Conservation (phyloP, 768 basidiomycete species). For the Pleurotus platypus region DNA sequence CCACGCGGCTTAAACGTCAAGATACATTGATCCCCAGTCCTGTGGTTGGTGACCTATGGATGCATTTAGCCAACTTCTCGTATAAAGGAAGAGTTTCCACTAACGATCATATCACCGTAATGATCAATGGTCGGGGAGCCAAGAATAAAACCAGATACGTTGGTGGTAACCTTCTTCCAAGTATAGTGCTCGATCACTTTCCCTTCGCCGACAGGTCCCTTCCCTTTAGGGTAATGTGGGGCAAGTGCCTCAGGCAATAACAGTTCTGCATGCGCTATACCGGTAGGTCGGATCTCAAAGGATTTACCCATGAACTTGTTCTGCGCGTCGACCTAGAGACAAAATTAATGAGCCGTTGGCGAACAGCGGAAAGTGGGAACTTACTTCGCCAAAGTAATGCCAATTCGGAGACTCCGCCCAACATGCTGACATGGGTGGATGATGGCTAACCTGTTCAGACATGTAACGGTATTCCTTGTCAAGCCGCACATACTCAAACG, state of each 20-base stretch:
- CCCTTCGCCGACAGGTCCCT: slow-evolving; percentile 34
- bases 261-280: slow-evolving; percentile 87
- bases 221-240: slow-evolving; percentile 57
- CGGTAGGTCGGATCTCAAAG: slow-evolving; percentile 94
- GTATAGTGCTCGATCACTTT: slow-evolving; percentile 87
- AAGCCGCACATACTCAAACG: slow-evolving; percentile 88
- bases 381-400: slow-evolving; percentile 87
- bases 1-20: slow-evolving; percentile 95
- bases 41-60: slow-evolving; percentile 76
- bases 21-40: slow-evolving; percentile 82
- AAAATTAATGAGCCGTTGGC: not conserved
- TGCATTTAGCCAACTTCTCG: slow-evolving; percentile 1
- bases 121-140: slow-evolving; percentile 88
- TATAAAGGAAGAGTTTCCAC: slow-evolving; percentile 26
- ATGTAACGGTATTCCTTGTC: slow-evolving; percentile 91
- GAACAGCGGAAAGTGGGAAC: slow-evolving; percentile 8
- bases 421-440: slow-evolving; percentile 95
- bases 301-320: slow-evolving; percentile 96
- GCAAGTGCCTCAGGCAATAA: slow-evolving; percentile 67
- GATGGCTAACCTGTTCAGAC: slow-evolving; percentile 96
- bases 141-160: slow-evolving; percentile 89
- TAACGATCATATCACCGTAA: slow-evolving; percentile 90
- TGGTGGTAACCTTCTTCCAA: slow-evolving; percentile 94
- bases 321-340: slow-evolving; percentile 82
- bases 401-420: slow-evolving; percentile 89